A percentile compares a stretch with the other conserved stretches of the same genome.
Evolutionary conservation across 2,329 filamentous ascomycete species (phyloP).

Genomic region (Trichoderma sp.): DNA sequence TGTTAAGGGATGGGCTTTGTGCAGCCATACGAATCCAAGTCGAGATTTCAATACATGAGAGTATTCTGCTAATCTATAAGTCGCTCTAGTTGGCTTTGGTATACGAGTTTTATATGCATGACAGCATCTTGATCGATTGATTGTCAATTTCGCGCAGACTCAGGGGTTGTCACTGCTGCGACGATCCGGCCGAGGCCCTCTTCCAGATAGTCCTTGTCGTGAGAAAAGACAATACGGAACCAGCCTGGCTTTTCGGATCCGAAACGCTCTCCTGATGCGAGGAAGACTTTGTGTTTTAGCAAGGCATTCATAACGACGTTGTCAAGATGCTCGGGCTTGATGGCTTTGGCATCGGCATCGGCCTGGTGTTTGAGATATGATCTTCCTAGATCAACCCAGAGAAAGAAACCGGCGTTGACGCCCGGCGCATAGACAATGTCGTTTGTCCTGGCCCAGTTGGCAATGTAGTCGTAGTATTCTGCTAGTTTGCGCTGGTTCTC

Average conservation of each 20-base stretch:
- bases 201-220: slow-evolving; percentile 36
- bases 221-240: slow-evolving; percentile 45
- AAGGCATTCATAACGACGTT: slow-evolving; percentile 34
- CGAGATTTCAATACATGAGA: not conserved
- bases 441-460: slow-evolving; percentile 40
- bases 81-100: not conserved
- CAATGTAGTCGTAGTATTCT: slow-evolving; percentile 43
- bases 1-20: not conserved
- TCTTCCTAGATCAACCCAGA: slow-evolving; percentile 53
- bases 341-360: slow-evolving; percentile 25
- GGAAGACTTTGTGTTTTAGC: slow-evolving; percentile 38
- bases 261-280: slow-evolving; percentile 42
- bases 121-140: not conserved
- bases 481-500: slow-evolving; percentile 46
- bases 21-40: not conserved
- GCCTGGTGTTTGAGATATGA: slow-evolving; percentile 30
- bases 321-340: slow-evolving; percentile 30
- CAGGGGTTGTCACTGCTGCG: slow-evolving; percentile 16
- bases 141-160: not conserved
- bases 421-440: slow-evolving; percentile 49
- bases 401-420: slow-evolving; percentile 56
- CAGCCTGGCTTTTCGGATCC: slow-evolving; percentile 43
- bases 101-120: not conserved
- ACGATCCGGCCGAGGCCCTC: slow-evolving; percentile 31
- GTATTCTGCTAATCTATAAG: not conserved